These are phyloP conservation scores for Galerina marginata DNA, from an alignment of 768 basidiomycete genomes.

Conservation along the genomic window DNA sequence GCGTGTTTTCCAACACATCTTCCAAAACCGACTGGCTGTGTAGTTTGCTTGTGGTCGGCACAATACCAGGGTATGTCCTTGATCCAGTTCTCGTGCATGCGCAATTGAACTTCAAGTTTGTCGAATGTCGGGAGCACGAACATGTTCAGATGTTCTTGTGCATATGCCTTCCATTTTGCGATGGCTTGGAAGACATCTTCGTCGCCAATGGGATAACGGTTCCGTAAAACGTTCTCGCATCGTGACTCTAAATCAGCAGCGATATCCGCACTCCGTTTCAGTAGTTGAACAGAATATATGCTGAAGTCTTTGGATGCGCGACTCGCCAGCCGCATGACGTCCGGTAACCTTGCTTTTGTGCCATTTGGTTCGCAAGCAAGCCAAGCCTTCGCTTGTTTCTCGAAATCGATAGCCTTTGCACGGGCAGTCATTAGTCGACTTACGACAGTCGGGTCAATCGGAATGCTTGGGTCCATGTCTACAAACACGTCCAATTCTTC, in stretches of 20 bases:
- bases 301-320: conserved; percentile 81
- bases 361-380: conserved; percentile 60
- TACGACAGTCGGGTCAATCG: conserved; percentile 70
- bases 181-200: conserved; percentile 77
- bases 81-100: conserved; percentile 72
- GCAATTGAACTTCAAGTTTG: conserved; percentile 71
- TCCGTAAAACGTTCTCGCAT: conserved; percentile 75
- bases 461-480: conserved; percentile 65
- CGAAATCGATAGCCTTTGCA: conserved; percentile 76
- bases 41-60: conserved; percentile 61
- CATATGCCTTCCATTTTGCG: conserved; percentile 75
- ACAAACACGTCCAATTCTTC: conserved; percentile 78
- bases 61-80: conserved; percentile 83
- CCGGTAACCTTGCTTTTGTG: conserved; percentile 65
- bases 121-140: conserved; percentile 78
- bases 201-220: conserved; percentile 59
- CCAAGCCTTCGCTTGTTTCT: conserved; percentile 79
- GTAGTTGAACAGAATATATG: conserved; percentile 66
- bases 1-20: conserved; percentile 77
- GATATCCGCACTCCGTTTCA: conserved; percentile 75
- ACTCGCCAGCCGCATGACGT: conserved; percentile 69
- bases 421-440: conserved; percentile 69
- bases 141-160: conserved; percentile 71
- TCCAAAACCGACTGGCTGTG: conserved; percentile 71
- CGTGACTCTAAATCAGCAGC: conserved; percentile 79